Evolutionary conservation across 306 rosid genomes (phyloP), one percentile per base, ranked within the genome.

Genomic region (Ochetophila trinervis): DNA sequence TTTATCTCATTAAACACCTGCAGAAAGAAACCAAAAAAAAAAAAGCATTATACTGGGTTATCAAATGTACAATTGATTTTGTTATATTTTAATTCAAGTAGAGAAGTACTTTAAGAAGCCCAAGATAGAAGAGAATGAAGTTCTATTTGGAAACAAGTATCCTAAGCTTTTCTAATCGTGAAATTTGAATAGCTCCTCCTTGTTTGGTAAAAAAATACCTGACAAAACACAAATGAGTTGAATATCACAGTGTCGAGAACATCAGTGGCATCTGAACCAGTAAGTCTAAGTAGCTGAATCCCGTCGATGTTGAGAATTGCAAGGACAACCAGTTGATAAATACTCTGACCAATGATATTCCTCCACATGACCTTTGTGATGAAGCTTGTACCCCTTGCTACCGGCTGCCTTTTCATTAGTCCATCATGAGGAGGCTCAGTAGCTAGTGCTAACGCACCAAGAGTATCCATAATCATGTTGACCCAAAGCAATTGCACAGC

Each of bases 401-500:
- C 89, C 1, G 99, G 97, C 10, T 74, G 79, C 74, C 89, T 74
- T 73, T 87, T 35, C 90, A 93, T 71, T 34, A 93, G 88, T 68
- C 67, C 93, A n/a, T 87, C 87, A 13, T 81, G 78, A 30, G 97
- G 99, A 76, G 99, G 97, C 72, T 93, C 99, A 22, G 99, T 93
- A 40, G 99, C 99, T 62, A 93, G 81, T 51, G 99, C 99, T 77
- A 93, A 72, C 32, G 99, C 99, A 51, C 99, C 99, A 51, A 93
- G 88, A 50, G 99, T 90, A 86, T 93, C 99, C 99, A 93, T 93
- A 62, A 93, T 93, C 91, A 93, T 82, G 86, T 93, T 93, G 27
- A 90, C 99, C 99, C 99, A 93, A 51, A 93, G 96, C 81, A 93
- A 60, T 70, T 93, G 99, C 56, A 93, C 99, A 37, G 94, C 97